Evolutionary conservation across 2,329 filamentous ascomycete genomes (phyloP).

Genomic region (Davidsoniella neocaledoniae): DNA sequence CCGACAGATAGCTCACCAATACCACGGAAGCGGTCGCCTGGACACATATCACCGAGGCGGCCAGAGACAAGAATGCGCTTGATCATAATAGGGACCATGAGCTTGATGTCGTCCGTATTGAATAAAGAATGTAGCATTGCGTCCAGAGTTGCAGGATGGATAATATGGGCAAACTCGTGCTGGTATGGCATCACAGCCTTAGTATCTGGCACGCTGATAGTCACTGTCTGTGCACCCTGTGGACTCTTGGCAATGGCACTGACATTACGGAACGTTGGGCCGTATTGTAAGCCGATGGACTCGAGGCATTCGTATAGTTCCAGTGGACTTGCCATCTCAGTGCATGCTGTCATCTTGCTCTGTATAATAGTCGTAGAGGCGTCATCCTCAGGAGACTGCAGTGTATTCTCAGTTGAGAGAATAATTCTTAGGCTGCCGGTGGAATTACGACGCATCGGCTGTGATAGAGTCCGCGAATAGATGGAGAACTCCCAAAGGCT

Average conservation of each 20-base stretch:
- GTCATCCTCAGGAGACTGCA: not conserved
- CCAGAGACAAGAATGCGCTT: slow-evolving; percentile 30
- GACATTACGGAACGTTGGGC: slow-evolving; percentile 33
- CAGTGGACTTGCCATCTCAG: slow-evolving; percentile 2
- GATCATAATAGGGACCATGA: slow-evolving; percentile 34
- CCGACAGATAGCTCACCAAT: slow-evolving; percentile 23
- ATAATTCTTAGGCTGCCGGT: slow-evolving; percentile 15
- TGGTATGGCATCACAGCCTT: slow-evolving; percentile 33
- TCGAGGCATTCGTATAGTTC: slow-evolving; percentile 32
- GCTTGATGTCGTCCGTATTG: slow-evolving; percentile 22
- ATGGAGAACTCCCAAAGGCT: slow-evolving; percentile 26
- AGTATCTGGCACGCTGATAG: slow-evolving; percentile 31
- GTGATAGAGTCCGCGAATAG: slow-evolving; percentile 27
- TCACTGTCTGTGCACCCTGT: slow-evolving; percentile 21
- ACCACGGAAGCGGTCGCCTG: slow-evolving; percentile 24
- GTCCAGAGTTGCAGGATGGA: slow-evolving; percentile 43
- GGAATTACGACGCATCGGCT: slow-evolving; percentile 21
- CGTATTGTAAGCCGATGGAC: slow-evolving; percentile 35
- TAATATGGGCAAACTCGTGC: slow-evolving; percentile 35
- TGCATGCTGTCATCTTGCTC: not conserved
- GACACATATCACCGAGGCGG: slow-evolving; percentile 18
- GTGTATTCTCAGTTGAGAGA: no score
- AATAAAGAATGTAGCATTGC: slow-evolving; percentile 37
- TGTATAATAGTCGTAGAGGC: not conserved
- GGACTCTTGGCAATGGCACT: slow-evolving; percentile 19